Percentiles rank a stretch among this genome's conserved stretches.
Evolutionary conservation across 2,329 filamentous ascomycete genomes (phyloP).

Genomic region (Scleromitrula shiraiana): DNA sequence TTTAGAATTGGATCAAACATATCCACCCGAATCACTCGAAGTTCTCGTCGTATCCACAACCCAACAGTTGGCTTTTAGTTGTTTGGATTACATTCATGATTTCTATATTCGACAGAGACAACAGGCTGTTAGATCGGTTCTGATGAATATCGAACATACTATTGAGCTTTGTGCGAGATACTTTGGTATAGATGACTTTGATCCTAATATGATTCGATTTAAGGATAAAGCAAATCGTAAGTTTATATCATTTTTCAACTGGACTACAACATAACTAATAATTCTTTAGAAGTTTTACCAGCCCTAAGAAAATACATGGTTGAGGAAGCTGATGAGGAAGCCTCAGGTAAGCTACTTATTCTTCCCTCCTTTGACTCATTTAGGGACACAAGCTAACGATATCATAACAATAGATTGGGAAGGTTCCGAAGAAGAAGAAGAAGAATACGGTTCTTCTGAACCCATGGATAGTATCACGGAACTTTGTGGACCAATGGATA

Average conservation of each 20-base stretch:
- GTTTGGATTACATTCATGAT: slow-evolving; percentile 27
- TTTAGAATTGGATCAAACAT: slow-evolving; percentile 13
- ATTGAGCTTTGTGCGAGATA: slow-evolving; percentile 20
- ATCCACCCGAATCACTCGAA: slow-evolving; percentile 4
- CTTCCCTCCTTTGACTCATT: not conserved
- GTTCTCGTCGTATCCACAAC: slow-evolving; percentile 8
- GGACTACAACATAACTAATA: slow-evolving; percentile 8
- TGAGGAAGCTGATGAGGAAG: slow-evolving; percentile 32
- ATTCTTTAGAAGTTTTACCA: slow-evolving; percentile 21
- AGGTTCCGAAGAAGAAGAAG: slow-evolving; percentile 28
- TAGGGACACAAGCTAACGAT: not conserved
- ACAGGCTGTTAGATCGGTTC: slow-evolving; percentile 22
- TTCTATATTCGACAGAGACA: slow-evolving; percentile 22
- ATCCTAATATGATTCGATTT: slow-evolving; percentile 10
- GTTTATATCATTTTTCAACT: slow-evolving; percentile 6
- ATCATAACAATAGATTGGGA: slow-evolving; percentile 26
- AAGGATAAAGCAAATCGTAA: slow-evolving; percentile 17
- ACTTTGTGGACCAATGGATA: slow-evolving; percentile 36
- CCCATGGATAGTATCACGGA: slow-evolving; percentile 44
- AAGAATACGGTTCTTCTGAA: slow-evolving; percentile 42
- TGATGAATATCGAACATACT: slow-evolving; percentile 22
- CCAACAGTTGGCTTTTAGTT: slow-evolving; percentile 23
- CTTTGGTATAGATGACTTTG: slow-evolving; percentile 21
- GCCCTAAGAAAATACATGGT: slow-evolving; percentile 27
- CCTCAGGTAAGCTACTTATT: slow-evolving; percentile 31